Evolutionary conservation across 345 rosid species (phyloP).

Genomic region (Camelina laxa): DNA sequence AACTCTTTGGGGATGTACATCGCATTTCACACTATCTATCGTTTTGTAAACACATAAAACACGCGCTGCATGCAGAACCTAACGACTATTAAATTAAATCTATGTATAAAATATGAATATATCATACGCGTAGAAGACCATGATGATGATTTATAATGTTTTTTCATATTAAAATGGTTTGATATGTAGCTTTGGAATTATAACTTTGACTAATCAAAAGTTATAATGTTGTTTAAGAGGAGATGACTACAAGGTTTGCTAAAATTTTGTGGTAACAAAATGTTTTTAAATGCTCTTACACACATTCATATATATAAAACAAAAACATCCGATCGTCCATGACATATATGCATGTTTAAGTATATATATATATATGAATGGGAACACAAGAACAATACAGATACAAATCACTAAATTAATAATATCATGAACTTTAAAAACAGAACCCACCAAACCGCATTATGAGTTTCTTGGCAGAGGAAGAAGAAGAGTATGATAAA

Average conservation of each 20-base stretch:
- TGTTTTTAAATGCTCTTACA: neutral
- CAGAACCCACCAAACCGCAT: slow-evolving; percentile 15
- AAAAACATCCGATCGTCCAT: neutral
- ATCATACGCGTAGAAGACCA: neutral
- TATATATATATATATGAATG: neutral
- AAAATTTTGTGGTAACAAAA: neutral
- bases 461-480: neutral
- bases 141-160: neutral
- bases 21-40: neutral
- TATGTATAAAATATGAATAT: neutral
- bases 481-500: neutral
- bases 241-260: neutral
- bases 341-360: neutral
- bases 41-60: no score
- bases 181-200: neutral
- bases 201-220: neutral
- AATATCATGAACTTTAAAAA: neutral
- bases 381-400: neutral
- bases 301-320: neutral
- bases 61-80: neutral
- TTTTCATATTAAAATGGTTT: neutral
- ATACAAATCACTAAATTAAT: neutral
- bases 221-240: neutral
- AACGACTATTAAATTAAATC: no score
- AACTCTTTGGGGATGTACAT: neutral